These are phyloP conservation scores for Colletotrichum shisoi DNA, from an alignment of 2,329 filamentous ascomycete species.

Conservation along the genomic window DNA sequence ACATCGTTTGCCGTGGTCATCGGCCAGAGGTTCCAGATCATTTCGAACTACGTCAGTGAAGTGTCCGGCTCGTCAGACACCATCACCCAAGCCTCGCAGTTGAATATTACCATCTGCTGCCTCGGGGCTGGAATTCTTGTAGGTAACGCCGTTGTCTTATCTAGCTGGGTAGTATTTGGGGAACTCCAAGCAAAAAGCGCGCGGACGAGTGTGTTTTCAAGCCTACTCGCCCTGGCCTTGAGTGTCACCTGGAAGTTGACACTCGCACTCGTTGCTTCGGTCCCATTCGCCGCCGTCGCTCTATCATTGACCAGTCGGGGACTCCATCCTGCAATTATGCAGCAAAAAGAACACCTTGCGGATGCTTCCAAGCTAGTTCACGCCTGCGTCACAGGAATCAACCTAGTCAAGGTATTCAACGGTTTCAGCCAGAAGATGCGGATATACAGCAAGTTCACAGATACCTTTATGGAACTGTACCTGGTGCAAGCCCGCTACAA, in stretches of 20 bases:
- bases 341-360: constrained; percentile 72
- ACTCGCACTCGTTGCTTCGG: constrained; percentile 75
- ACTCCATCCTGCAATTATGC: constrained; percentile 71
- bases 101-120: constrained; percentile 68
- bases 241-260: constrained; percentile 86
- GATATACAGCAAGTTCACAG: constrained; percentile 68
- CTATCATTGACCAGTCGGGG: constrained; percentile 67
- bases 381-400: constrained; percentile 72
- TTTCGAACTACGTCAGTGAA: constrained; percentile 71
- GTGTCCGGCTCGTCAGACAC: constrained; percentile 59
- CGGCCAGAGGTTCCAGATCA: constrained; percentile 76
- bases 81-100: constrained; percentile 63
- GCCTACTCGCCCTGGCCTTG: constrained; percentile 68
- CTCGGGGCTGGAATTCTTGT: constrained; percentile 74
- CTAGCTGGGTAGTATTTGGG: constrained; percentile 78
- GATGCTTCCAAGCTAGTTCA: constrained; percentile 75
- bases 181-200: constrained; percentile 78
- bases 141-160: constrained; percentile 71
- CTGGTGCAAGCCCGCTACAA: constrained; percentile 72
- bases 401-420: constrained; percentile 87
- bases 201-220: constrained; percentile 70
- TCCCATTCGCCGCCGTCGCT: constrained; percentile 71
- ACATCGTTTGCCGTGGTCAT: constrained; percentile 74
- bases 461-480: constrained; percentile 68
- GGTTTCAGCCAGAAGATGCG: constrained; percentile 73